phyloP scores from a whole-genome alignment of 2,329 filamentous ascomycete genomes.

The Neurospora sp. region DNA sequence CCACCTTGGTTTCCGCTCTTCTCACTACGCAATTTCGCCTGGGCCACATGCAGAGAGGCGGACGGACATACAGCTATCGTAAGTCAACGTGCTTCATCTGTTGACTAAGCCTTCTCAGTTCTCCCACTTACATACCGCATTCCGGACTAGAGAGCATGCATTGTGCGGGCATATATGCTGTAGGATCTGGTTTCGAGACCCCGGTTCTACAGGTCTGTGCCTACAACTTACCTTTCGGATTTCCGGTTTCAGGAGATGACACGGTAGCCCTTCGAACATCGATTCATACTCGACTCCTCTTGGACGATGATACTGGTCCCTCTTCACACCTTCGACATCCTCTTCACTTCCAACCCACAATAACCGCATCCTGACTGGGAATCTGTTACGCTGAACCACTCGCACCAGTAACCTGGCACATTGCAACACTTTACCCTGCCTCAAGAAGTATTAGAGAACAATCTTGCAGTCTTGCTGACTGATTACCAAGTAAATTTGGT shows the following conservation, averaged over 20 bases:
- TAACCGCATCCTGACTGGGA: background rate
- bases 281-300: background rate
- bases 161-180: background rate
- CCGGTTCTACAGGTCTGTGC: background rate
- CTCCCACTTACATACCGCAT: background rate
- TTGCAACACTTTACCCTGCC: background rate
- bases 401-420: background rate
- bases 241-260: background rate
- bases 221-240: background rate
- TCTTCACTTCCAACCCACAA: background rate
- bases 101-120: background rate
- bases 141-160: background rate
- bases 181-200: background rate
- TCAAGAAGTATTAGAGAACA: background rate
- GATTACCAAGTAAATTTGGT: background rate
- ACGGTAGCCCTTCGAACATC: background rate
- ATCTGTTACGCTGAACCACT: background rate
- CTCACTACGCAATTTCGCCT: background rate
- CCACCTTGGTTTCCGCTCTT: background rate
- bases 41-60: background rate
- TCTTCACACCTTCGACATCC: background rate
- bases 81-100: background rate
- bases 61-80: background rate
- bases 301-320: background rate
- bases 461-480: background rate